Percentiles rank a stretch among this genome's conserved stretches.
phyloP scores from a whole-genome alignment of 192 early-diverging fungal species.

The Cladochytrium replicatum region DNA sequence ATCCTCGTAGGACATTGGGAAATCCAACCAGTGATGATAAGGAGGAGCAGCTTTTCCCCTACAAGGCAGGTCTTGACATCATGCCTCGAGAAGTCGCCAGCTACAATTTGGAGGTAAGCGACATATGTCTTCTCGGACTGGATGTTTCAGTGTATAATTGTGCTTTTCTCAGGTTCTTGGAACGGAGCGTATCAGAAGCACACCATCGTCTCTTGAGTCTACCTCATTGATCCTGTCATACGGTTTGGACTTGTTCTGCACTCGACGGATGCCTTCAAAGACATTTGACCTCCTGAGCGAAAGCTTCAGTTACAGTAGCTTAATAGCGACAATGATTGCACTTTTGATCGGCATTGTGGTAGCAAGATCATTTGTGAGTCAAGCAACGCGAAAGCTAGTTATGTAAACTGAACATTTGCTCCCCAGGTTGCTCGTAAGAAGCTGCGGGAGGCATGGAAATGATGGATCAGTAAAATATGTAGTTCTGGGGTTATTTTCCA shows the following conservation, averaged over 20 bases:
- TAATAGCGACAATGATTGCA: constrained; percentile 74
- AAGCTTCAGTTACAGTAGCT: constrained; percentile 77
- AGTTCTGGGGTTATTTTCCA: too few relatives aligned
- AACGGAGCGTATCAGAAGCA: constrained; percentile 54
- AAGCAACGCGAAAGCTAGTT: too few relatives aligned
- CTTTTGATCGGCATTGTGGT: constrained; percentile 65
- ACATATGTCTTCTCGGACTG: background rate
- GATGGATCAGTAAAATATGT: too few relatives aligned
- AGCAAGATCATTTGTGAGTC: constrained; percentile 39
- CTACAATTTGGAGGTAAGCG: constrained; percentile 51
- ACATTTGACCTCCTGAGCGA: constrained; percentile 90
- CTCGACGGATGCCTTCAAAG: constrained; percentile 70
- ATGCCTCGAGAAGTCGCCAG: constrained; percentile 70
- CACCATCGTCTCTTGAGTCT: constrained; percentile 81
- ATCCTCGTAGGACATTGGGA: constrained; percentile 66
- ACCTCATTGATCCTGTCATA: constrained; percentile 82
- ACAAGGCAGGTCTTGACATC: constrained; percentile 57
- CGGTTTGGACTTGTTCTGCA: constrained; percentile 88
- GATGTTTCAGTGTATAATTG: background rate
- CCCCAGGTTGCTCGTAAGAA: too few relatives aligned
- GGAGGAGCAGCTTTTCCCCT: constrained; percentile 78
- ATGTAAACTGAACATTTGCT: too few relatives aligned
- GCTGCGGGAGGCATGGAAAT: too few relatives aligned
- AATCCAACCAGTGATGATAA: constrained; percentile 69
- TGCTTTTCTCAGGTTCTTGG: constrained; percentile 43